Evolutionary conservation across 352 stramenopile genomes (phyloP).

Genomic region (Phytophthora melonis): DNA sequence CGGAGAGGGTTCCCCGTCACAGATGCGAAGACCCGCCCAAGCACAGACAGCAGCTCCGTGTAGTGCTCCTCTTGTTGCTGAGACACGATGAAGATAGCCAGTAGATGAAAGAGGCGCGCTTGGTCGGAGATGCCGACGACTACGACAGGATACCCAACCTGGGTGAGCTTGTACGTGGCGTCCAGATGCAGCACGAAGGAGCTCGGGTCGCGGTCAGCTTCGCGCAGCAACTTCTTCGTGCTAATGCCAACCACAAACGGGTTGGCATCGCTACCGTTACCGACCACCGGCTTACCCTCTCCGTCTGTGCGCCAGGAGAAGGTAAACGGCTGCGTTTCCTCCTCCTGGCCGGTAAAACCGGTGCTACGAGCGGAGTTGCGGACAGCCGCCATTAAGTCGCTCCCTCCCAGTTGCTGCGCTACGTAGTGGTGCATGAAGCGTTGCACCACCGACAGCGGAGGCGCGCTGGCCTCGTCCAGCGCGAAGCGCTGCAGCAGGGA

Average conservation of each 20-base stretch:
- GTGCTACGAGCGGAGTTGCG: neutral
- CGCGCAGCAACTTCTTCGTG: neutral
- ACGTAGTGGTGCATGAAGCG: slow-evolving; percentile 23
- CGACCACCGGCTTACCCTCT: neutral
- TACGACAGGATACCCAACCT: too few species aligned
- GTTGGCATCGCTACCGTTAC: neutral
- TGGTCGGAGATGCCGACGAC: too few species aligned
- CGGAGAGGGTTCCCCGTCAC: slow-evolving; percentile 1
- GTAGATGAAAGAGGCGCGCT: too few species aligned
- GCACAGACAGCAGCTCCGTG: neutral
- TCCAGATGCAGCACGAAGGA: too few species aligned
- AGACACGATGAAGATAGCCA: too few species aligned
- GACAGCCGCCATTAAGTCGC: neutral
- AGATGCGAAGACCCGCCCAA: neutral
- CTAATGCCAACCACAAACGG: slow-evolving; percentile 3
- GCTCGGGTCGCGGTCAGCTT: slow-evolving; percentile 2
- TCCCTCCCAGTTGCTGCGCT: neutral
- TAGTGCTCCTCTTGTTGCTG: too few species aligned
- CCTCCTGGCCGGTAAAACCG: slow-evolving; percentile 1
- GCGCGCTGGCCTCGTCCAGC: too few species aligned
- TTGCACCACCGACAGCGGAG: neutral
- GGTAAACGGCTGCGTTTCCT: neutral
- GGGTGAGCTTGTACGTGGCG: too few species aligned
- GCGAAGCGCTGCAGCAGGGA: too few species aligned
- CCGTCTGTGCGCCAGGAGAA: neutral